Evolutionary conservation across 2,329 filamentous ascomycete species (phyloP).

Genomic region (Epichloe amarillans): DNA sequence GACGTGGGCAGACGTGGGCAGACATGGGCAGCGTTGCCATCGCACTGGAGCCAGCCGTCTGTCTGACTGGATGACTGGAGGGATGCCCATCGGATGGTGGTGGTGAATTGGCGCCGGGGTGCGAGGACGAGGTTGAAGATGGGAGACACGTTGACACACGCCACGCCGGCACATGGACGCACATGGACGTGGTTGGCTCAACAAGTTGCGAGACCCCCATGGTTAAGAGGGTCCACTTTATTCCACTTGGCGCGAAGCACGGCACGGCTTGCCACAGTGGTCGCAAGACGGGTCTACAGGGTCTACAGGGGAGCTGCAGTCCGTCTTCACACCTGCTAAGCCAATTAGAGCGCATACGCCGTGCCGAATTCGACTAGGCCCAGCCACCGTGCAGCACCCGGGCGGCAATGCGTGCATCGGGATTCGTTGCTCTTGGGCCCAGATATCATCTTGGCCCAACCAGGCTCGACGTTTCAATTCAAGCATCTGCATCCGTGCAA

Average conservation of each 20-base stretch:
- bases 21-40: neutral
- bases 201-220: neutral
- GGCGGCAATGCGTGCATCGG: slow-evolving; percentile 29
- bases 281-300: neutral
- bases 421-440: slow-evolving; percentile 15
- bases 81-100: neutral
- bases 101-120: slow-evolving; percentile 1
- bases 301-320: neutral
- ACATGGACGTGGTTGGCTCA: slow-evolving; percentile 1
- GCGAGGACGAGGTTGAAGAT: neutral
- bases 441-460: too few relatives aligned
- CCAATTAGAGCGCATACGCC: slow-evolving; percentile 25
- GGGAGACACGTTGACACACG: neutral
- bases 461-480: neutral
- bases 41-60: neutral
- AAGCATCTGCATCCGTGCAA: neutral
- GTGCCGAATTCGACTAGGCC: slow-evolving; percentile 20
- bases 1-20: neutral
- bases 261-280: neutral
- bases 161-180: neutral
- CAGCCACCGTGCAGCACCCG: slow-evolving; percentile 20
- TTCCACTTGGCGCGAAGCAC: neutral
- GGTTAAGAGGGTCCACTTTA: neutral
- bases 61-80: neutral
- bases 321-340: neutral